These are phyloP conservation scores for Penicillium mononematosum DNA, from an alignment of 495 filamentous ascomycete genomes.

Conservation along the genomic window DNA sequence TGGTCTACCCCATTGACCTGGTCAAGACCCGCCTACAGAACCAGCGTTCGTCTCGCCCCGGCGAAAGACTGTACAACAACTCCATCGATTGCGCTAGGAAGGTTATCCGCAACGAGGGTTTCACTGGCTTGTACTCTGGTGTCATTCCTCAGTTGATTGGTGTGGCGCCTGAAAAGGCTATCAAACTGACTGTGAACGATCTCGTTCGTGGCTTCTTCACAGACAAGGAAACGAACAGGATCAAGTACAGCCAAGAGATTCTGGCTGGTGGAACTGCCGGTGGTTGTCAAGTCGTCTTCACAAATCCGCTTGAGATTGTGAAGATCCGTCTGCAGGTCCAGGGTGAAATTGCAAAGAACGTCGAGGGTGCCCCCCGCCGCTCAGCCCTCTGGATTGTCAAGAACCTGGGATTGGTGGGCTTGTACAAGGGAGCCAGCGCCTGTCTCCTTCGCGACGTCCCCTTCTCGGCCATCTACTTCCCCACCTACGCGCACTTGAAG, in stretches of 20 bases:
- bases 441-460: constrained; percentile 94
- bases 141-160: constrained; percentile 93
- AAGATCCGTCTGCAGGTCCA: constrained; percentile 98
- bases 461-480: constrained; percentile 99
- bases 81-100: constrained; percentile 90
- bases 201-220: constrained; percentile 75
- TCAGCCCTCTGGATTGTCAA: constrained; percentile 97
- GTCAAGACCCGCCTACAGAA: constrained; percentile 99
- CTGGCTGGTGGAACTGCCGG: constrained; percentile 88
- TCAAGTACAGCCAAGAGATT: constrained; percentile 70
- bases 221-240: constrained; percentile 72
- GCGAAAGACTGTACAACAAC: constrained; percentile 91
- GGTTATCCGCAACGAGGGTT: constrained; percentile 89
- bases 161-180: constrained; percentile 97
- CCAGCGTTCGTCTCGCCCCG: constrained; percentile 76
- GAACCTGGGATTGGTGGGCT: constrained; percentile 89
- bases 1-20: constrained; percentile 98
- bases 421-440: constrained; percentile 97
- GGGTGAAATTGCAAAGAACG: constrained; percentile 87
- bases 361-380: constrained; percentile 78
- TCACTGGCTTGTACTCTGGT: constrained; percentile 87
- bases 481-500: constrained; percentile 92
- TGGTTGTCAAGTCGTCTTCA: constrained; percentile 96
- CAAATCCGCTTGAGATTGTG: constrained; percentile 97
- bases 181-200: constrained; percentile 98